These are phyloP conservation scores for Colletotrichum brevisporum DNA, from an alignment of 2,329 filamentous ascomycete species.

Conservation along the genomic window DNA sequence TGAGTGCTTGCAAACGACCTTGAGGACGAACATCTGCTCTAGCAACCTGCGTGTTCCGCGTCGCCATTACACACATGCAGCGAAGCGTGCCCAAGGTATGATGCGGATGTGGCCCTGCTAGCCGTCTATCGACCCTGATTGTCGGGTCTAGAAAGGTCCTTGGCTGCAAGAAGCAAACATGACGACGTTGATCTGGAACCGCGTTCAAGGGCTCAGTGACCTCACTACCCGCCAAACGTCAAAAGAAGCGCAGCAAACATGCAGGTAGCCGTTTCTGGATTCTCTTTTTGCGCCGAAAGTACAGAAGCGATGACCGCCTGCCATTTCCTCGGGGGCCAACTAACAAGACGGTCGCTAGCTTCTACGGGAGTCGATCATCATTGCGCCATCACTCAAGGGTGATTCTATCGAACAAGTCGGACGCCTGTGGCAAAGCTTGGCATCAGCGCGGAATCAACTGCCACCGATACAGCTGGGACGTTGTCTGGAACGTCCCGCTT, in stretches of 20 bases:
- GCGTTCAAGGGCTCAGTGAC: slow-evolving; percentile 4
- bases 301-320: background rate
- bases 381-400: too few relatives aligned
- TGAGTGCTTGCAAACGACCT: slow-evolving; percentile 6
- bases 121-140: slow-evolving; percentile 21
- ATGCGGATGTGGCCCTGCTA: slow-evolving; percentile 17
- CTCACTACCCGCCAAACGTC: slow-evolving; percentile 12
- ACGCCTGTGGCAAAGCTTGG: too few relatives aligned
- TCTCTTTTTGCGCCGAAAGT: background rate
- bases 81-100: background rate
- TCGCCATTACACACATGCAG: too few relatives aligned
- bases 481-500: too few relatives aligned
- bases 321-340: background rate
- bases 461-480: too few relatives aligned
- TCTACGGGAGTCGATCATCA: too few relatives aligned
- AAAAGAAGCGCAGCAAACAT: slow-evolving; percentile 11
- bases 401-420: too few relatives aligned
- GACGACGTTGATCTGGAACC: slow-evolving; percentile 9
- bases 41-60: too few relatives aligned
- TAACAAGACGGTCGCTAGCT: too few relatives aligned
- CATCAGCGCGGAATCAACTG: too few relatives aligned
- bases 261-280: slow-evolving; percentile 19
- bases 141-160: slow-evolving; percentile 25
- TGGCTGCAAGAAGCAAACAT: slow-evolving; percentile 11
- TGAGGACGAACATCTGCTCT: slow-evolving; percentile 1